Base-by-base conservation (phyloP, 2,329 filamentous ascomycete genomes). In the Cryphonectria carpinicola region DNA sequence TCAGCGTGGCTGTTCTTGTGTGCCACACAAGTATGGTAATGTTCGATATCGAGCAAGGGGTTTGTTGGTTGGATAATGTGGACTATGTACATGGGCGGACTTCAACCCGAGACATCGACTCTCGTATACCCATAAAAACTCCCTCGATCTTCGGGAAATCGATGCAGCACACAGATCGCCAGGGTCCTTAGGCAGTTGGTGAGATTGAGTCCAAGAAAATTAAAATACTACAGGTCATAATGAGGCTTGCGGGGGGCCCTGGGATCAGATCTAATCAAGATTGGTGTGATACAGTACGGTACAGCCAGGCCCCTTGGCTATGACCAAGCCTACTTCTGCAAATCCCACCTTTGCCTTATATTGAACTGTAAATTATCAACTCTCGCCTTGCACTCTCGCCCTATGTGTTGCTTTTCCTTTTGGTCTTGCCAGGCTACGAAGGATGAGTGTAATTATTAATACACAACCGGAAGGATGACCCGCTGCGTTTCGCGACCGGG, bases 111-210 rank as follows among this genome's bases (percentile, higher is more conserved):
- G 32, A 65, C 64, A 65, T 17, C 22, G 28, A 49, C 19, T 25
- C 25, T 19, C 28, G 14, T 37, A 54, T 39, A 35, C 17, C 6
- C 4, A 49, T 22, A 6, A 17, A 37, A 10, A 10, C 3, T 32
- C 32, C 1, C 28, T 52, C 64, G 64, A 65, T 65, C 46, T n/a
- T 19, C 64, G 64, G 64, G 46, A 37, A 54, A 4, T 22, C 22
- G 41, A 54, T 54, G 46, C 43, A 37, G 1, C 11, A 56, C n/a
- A 54, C 32, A 14, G 32, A 65, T 65, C 64, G 64, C 43, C 46
- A 65, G 46, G 64, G 64, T 65, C 46, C 35, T 4, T 4, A 39
- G 46, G 14, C 10, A 49, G 5, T 32, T 54, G 25, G 22, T 25
- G 5, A 25, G 39, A 58, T 58, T 28, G 54, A 61, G 58, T 1